A percentile compares a stretch with the other conserved stretches of the same genome.
Conservation (phyloP, 140 eudicot genomes). For the Stevia rebaudiana region DNA sequence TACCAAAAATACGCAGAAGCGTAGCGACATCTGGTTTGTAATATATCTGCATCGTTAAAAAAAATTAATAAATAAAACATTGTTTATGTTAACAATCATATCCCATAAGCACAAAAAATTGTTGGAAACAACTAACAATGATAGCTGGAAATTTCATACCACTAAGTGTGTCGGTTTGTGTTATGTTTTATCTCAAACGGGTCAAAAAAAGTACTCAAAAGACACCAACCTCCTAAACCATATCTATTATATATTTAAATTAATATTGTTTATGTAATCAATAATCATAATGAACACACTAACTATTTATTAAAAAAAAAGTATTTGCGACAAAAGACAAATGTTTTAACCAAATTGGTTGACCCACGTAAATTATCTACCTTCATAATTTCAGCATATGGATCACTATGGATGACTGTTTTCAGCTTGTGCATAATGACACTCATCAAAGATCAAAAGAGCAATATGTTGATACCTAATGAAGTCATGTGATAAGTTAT, state of each 20-base stretch:
- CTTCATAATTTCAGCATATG: constrained; percentile 99
- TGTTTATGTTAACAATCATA: background rate
- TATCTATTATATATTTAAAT: background rate
- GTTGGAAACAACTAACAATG: background rate
- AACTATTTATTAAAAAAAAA: background rate
- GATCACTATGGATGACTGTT: constrained; percentile 92
- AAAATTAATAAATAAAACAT: background rate
- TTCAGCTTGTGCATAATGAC: constrained; percentile 92
- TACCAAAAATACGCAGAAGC: constrained; percentile 93
- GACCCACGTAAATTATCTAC: constrained; percentile 22
- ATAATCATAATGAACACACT: background rate
- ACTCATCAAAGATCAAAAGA: constrained; percentile 91
- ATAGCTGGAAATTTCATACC: background rate
- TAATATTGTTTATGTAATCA: background rate
- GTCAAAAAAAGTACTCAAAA: no score
- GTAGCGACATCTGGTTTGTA: constrained; percentile 42
- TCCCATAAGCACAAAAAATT: background rate
- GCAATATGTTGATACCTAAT: constrained; percentile 69
- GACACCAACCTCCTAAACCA: background rate
- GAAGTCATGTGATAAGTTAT: constrained; percentile 65
- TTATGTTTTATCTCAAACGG: background rate
- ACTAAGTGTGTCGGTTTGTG: background rate
- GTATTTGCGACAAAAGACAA: background rate
- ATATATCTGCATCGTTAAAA: constrained; percentile 50
- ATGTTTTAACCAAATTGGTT: background rate